Base-by-base conservation (phyloP, 805 yeast genomes). In the Suhomyces pyralidae region DNA sequence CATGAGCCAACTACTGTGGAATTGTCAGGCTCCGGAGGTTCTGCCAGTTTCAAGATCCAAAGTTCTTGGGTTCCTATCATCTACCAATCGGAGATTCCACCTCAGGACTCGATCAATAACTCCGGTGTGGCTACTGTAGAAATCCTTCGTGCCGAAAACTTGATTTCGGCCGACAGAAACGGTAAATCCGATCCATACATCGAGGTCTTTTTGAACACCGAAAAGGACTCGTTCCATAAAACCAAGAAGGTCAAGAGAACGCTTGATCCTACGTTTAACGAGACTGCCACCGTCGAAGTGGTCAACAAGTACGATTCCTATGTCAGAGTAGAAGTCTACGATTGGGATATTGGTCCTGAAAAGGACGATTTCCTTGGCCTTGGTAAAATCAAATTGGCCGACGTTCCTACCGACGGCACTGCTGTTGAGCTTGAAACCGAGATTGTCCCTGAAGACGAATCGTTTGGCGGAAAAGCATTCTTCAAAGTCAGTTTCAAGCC, bases 181-280 rank as follows among this genome's bases (percentile, higher is more conserved):
- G 98, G 98, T 48, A 87, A 88, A 66, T 90, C 97, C 3, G 99
- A 94, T 71, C 99, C 99, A 51, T 93, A 84, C 67, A 78, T 84
- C 54, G 81, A 84, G 61, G 79, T 90, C 56, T 84, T 78, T 62
- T 64, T 90, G 61, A 84, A 92, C 69, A 85, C 85, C 40, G 76
- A 74, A 14, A 78, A 78, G 50, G 81, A 81, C 28, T 66, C 71
- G 32, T 76, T 88, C 54, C 84, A 74, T 76, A 90, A 90, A 74
- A 81, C 97, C 36, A 86, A 89, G 70, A 85, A 85, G 26, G 76
- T 82, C 55, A 94, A 92, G 79, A 91, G 86, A 78, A 90, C 97
- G 0, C 77, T 94, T 60, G 81, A 88, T 54, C 99, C 99, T n/a
- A 81, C 73, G 1, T 94, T 93, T 91, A 86, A 92, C 66, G 97